Percentiles rank a stretch among this genome's conserved stretches.
Evolutionary conservation across 2,329 filamentous ascomycete genomes (phyloP).

Genomic region (Botrytis tulipae): DNA sequence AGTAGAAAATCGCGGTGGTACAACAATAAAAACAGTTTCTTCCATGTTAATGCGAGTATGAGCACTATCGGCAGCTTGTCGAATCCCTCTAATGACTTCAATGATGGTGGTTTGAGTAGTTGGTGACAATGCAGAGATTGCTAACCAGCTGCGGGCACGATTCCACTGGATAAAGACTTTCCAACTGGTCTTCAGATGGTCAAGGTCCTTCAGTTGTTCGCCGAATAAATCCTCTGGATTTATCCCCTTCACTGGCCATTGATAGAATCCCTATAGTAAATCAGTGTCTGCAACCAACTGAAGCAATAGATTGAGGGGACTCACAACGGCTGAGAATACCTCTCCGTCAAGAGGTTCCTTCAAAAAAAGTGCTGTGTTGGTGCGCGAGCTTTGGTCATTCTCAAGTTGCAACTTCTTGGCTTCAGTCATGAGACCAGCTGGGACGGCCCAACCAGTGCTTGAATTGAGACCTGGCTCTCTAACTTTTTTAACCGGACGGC

Average conservation of each 20-base stretch:
- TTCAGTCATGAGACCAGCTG: slow-evolving; percentile 3
- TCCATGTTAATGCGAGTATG: slow-evolving; percentile 27
- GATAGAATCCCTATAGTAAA: slow-evolving; percentile 26
- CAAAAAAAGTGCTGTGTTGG: background rate
- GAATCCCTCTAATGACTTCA: slow-evolving; percentile 29
- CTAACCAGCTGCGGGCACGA: slow-evolving; percentile 21
- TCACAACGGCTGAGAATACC: background rate
- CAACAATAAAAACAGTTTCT: slow-evolving; percentile 30
- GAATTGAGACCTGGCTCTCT: background rate
- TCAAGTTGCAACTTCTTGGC: background rate
- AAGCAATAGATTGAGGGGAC: background rate
- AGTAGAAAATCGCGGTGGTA: slow-evolving; percentile 26
- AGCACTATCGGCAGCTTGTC: slow-evolving; percentile 27
- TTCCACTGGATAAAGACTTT: slow-evolving; percentile 30
- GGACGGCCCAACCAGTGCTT: slow-evolving; percentile 11
- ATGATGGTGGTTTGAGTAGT: slow-evolving; percentile 12
- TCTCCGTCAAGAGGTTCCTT: background rate
- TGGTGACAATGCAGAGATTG: slow-evolving; percentile 19
- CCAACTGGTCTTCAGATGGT: slow-evolving; percentile 24
- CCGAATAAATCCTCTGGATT: slow-evolving; percentile 26
- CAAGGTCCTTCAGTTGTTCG: slow-evolving; percentile 28
- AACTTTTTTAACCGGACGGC: background rate
- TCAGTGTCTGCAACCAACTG: background rate
- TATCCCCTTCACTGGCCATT: slow-evolving; percentile 28
- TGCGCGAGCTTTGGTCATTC: background rate